Percentiles rank a stretch among this genome's conserved stretches.
These are phyloP conservation scores for Geotrichum siamense DNA, from an alignment of 1,139 yeast species.

Conservation along the genomic window DNA sequence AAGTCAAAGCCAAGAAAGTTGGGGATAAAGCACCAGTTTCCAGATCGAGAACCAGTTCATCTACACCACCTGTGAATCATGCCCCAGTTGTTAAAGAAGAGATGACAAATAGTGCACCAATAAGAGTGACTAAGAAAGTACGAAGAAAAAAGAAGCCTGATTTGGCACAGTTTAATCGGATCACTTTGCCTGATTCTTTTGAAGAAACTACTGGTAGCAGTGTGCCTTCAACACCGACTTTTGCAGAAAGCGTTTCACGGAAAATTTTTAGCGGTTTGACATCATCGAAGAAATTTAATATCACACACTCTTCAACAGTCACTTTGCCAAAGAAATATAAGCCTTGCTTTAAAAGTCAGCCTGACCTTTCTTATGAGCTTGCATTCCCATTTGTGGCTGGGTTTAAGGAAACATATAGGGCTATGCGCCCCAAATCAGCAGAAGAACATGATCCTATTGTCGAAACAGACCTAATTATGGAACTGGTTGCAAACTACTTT, in stretches of 20 bases:
- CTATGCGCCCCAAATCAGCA: conserved; percentile 16
- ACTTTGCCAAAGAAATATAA: conserved; percentile 5
- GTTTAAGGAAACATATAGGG: conserved; percentile 13
- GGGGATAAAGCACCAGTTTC: background rate
- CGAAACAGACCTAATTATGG: conserved; percentile 62
- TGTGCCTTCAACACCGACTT: background rate
- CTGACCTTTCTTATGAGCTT: conserved; percentile 12
- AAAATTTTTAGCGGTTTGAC: background rate
- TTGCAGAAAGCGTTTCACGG: background rate
- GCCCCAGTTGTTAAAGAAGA: background rate
- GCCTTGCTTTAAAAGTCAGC: conserved; percentile 15
- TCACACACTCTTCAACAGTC: conserved; percentile 10
- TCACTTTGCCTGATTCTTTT: conserved; percentile 4
- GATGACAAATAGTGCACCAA: background rate
- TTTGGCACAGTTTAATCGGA: conserved; percentile 10
- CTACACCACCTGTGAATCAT: conserved; percentile 1
- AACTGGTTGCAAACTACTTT: conserved; percentile 40
- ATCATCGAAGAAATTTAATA: conserved; percentile 4
- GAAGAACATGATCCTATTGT: conserved; percentile 63
- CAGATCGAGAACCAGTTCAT: background rate
- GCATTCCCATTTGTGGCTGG: conserved; percentile 15
- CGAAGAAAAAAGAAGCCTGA: conserved; percentile 13
- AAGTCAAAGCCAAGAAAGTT: conserved; percentile 8
- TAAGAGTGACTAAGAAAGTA: background rate
- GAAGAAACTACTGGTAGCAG: background rate